These are phyloP conservation scores for Saccharomyces hybrid DNA, from an alignment of 1,139 yeast genomes.

Conservation along the genomic window DNA sequence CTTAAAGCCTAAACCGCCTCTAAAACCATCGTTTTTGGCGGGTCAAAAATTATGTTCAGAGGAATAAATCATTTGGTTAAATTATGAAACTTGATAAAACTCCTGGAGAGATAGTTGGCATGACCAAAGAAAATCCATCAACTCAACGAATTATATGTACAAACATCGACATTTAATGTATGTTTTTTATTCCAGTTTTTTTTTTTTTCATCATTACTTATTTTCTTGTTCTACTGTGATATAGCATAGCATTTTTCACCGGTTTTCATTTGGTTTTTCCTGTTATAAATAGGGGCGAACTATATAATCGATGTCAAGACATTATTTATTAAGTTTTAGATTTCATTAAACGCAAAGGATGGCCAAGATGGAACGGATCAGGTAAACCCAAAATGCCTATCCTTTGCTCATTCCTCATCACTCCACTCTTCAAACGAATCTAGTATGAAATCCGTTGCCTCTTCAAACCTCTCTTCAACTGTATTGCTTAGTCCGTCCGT, in stretches of 20 bases:
- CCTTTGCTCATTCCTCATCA: conserved; percentile 24
- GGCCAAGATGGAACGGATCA: background rate
- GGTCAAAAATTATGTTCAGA: conserved; percentile 10
- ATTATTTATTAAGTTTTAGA: background rate
- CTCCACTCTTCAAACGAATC: conserved; percentile 53
- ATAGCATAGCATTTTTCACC: background rate
- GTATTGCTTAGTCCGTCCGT: conserved; percentile 70
- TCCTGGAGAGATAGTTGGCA: background rate
- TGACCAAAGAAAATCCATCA: background rate
- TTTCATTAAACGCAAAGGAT: background rate
- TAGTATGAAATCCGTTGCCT: conserved; percentile 72
- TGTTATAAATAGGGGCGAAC: background rate
- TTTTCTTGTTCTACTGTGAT: too few relatives aligned
- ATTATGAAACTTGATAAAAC: background rate
- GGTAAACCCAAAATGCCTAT: background rate
- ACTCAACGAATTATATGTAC: background rate
- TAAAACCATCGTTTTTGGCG: conserved; percentile 25
- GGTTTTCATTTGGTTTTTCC: background rate
- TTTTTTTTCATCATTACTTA: background rate
- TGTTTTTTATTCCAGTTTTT: background rate
- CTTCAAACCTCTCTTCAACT: conserved; percentile 75
- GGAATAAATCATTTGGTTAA: background rate
- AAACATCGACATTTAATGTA: background rate
- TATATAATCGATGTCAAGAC: background rate
- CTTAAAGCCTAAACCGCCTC: conserved; percentile 23